Evolutionary conservation across 2,329 filamentous ascomycete species (phyloP), one percentile per base, ranked within the genome.

Genomic region (Fusarium palustre): DNA sequence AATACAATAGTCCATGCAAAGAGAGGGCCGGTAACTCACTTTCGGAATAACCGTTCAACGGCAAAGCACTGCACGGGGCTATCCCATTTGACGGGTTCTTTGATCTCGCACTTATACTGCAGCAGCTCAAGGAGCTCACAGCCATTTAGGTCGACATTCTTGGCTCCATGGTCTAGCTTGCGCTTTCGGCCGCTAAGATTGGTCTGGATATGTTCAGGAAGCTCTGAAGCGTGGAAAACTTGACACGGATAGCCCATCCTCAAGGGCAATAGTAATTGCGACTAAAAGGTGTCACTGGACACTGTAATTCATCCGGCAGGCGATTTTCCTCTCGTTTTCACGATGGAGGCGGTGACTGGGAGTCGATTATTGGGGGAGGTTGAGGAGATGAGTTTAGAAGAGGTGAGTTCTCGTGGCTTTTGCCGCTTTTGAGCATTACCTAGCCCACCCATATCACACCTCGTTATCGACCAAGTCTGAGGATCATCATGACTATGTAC

Each of bases 31-130:
- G 7, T 39, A 22, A 75, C 86, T 79, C 74, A 90, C 88, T 82
- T 83, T 64, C 88, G 82, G 75, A 90, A 91, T 75, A 87, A 81
- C 60, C 88, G 83, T 75, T 86, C 83, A 41, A 90, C 81, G 12
- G 86, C 84, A 79, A 81, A 86, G 76, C 88, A 91, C 60, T 79
- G 78, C 45, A 88, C 84, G 0, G 81, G 76, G 57, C 85, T 85
- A 60, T 85, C 77, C 52, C 72, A 76, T 36, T 76, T 74, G 47
- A 81, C 78, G 16, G 86, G 85, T 38, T 82, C 75, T 68, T 85
- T 80, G 43, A 90, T 84, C 65, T 82, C 77, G 76, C 88, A 91
- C 42, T 85, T 82, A 77, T 88, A 90, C 79, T 90, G 88, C 76
- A 87, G 72, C 81, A 90, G 83, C 72, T 83, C 81, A 59, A 88